Base-by-base conservation (phyloP, 139 green algal genomes). In the Zygnema cylindricum region DNA sequence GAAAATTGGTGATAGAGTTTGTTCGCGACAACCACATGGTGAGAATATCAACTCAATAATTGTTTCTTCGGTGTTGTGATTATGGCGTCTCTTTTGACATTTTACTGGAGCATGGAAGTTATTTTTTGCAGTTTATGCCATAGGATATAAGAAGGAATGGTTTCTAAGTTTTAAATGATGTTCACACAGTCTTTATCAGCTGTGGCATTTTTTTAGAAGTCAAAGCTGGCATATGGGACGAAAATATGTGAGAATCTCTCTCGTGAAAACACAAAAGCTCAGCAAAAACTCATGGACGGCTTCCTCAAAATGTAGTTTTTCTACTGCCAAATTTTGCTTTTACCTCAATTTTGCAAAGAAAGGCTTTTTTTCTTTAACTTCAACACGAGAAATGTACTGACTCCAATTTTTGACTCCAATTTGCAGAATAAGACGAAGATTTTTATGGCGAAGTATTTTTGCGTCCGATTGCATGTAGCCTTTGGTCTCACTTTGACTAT, bases 381-480 rank as follows among this genome's bases (percentile, higher is more conserved):
- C n/a, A n/a, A n/a, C n/a, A n/a, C n/a, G n/a, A n/a, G n/a, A n/a
- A n/a, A n/a, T n/a, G n/a, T n/a, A n/a, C n/a, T n/a, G n/a, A n/a
- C n/a, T n/a, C n/a, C n/a, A n/a, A n/a, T n/a, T n/a, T n/a, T 63
- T 7, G 49, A 63, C 16, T 3, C 21, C 71, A 79, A 54, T 11
- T 21, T 87, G 69, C 84, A 89, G 84, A 39, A 89, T 40, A 89
- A 86, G 36, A n/a, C 40, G 7, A 69, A 42, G n/a, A 89, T 89
- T 41, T 89, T 89, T 76, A 89, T 89, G 84, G 84, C 84, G 16
- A 89, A 89, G 69, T 89, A 89, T 85, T 89, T 69, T 69, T 85
- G 69, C 21, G 69, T 85, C n/a, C 49, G 84, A 30, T 40, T 89
- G 35, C 84, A 89, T n/a, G 42, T 89, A 2, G 69, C 69, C 49